Evolutionary conservation across 345 rosid species (phyloP).

Genomic region (Salix viminalis): DNA sequence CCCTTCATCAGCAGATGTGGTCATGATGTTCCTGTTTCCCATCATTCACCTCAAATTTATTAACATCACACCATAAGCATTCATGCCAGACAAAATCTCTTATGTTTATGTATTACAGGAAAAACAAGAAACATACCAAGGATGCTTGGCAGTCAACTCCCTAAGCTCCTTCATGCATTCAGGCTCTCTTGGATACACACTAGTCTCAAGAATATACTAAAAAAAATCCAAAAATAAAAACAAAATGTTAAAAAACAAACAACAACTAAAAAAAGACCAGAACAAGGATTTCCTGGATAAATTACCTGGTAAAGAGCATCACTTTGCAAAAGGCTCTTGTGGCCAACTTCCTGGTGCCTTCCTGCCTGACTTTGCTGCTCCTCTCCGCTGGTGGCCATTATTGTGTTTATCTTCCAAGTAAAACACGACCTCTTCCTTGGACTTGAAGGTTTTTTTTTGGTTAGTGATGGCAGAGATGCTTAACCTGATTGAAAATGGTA

Average conservation of each 20-base stretch:
- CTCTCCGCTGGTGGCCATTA: conserved; percentile 53
- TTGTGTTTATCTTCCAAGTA: neutral
- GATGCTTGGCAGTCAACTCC: conserved; percentile 90
- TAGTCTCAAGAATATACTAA: conserved; percentile 93
- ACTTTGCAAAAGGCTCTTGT: conserved; percentile 88
- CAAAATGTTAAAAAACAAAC: neutral
- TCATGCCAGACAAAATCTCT: neutral
- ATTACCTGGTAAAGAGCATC: conserved; percentile 91
- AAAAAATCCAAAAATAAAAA: neutral
- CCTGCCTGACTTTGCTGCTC: conserved; percentile 50
- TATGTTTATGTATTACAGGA: neutral
- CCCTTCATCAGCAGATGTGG: conserved; percentile 96
- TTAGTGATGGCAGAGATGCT: neutral
- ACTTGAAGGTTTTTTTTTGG: neutral
- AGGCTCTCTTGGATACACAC: conserved; percentile 95
- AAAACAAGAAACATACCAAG: conserved; percentile 48
- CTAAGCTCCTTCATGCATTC: conserved; percentile 95
- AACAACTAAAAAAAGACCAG: too few species aligned
- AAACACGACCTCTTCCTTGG: neutral
- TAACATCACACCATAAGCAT: neutral
- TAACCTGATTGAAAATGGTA: neutral
- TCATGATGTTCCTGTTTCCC: conserved; percentile 80
- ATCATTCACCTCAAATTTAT: neutral
- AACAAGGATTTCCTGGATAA: neutral
- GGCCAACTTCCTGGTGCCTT: conserved; percentile 89